These are phyloP conservation scores for Phlebopus sp. DNA, from an alignment of 1,284 basidiomycete genomes.

Conservation along the genomic window DNA sequence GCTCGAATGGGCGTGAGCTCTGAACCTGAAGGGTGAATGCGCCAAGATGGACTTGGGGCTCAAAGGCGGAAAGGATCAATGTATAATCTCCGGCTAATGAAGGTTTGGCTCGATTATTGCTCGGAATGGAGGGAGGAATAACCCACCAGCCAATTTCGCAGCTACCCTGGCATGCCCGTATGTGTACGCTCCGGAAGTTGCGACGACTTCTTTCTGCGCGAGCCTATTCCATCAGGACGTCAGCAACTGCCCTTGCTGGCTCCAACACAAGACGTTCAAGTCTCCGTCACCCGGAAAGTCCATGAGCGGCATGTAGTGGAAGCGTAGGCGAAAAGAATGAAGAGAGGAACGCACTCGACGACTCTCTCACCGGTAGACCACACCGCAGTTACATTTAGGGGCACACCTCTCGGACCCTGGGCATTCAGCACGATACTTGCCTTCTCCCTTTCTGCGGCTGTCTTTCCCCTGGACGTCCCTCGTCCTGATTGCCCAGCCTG, in stretches of 20 bases:
- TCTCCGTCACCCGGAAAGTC: too few species aligned
- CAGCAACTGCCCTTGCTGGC: too few species aligned
- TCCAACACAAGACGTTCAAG: too few species aligned
- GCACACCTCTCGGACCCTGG: constrained; percentile 61
- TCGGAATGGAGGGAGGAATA: constrained; percentile 1
- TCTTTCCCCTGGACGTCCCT: not conserved
- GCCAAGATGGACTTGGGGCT: constrained; percentile 62
- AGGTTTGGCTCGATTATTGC: not conserved
- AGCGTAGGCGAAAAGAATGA: not conserved
- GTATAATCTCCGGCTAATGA: constrained; percentile 76
- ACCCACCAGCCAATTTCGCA: constrained; percentile 56
- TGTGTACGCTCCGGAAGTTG: constrained; percentile 77
- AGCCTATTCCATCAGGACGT: constrained; percentile 37
- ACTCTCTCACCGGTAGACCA: constrained; percentile 77
- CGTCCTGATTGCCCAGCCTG: not conserved
- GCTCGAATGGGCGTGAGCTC: constrained; percentile 58
- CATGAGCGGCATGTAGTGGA: not conserved
- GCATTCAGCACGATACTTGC: constrained; percentile 49
- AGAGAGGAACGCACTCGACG: constrained; percentile 56
- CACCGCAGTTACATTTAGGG: constrained; percentile 73
- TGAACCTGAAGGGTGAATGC: constrained; percentile 64
- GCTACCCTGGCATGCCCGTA: constrained; percentile 70
- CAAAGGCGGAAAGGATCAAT: constrained; percentile 80
- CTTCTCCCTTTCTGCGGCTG: constrained; percentile 31
- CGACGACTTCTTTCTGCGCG: constrained; percentile 63